phyloP scores from a whole-genome alignment of 768 basidiomycete species.

The Scleroderma citrinum region DNA sequence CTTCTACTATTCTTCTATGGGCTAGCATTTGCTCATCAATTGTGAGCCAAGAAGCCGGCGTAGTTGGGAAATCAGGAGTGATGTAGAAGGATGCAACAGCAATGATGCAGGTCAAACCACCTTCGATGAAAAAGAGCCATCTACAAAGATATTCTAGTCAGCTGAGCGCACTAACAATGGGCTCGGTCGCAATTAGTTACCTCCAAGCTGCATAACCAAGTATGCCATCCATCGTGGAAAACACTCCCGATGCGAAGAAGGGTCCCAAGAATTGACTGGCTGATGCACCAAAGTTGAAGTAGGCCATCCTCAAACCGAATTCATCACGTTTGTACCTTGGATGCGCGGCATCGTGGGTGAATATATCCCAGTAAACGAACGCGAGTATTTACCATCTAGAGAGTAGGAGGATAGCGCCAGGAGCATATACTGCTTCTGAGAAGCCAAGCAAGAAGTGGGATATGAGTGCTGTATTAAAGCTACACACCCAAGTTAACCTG shows the following conservation, averaged over 20 bases:
- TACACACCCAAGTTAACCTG: no score
- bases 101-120: constrained; percentile 47
- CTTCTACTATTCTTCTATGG: constrained; percentile 53
- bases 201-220: constrained; percentile 69
- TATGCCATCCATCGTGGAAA: constrained; percentile 60
- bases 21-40: constrained; percentile 27
- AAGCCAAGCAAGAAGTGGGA: no score
- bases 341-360: no score
- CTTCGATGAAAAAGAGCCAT: constrained; percentile 70
- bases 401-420: no score
- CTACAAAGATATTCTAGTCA: constrained; percentile 24
- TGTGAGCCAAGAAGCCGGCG: constrained; percentile 51
- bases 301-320: constrained; percentile 58
- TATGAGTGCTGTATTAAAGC: no score
- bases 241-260: constrained; percentile 70
- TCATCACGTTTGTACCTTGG: constrained; percentile 56
- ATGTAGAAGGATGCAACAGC: constrained; percentile 50
- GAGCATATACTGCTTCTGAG: no score
- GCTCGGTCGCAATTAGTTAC: constrained; percentile 26
- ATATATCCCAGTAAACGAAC: no score
- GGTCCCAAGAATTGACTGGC: constrained; percentile 79
- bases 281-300: constrained; percentile 64
- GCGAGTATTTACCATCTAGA: no score
- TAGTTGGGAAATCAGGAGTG: constrained; percentile 68
- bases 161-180: neutral